Percentiles rank a stretch among this genome's conserved stretches.
Evolutionary conservation across 495 filamentous ascomycete genomes (phyloP).

Genomic region (Penicillium herquei): DNA sequence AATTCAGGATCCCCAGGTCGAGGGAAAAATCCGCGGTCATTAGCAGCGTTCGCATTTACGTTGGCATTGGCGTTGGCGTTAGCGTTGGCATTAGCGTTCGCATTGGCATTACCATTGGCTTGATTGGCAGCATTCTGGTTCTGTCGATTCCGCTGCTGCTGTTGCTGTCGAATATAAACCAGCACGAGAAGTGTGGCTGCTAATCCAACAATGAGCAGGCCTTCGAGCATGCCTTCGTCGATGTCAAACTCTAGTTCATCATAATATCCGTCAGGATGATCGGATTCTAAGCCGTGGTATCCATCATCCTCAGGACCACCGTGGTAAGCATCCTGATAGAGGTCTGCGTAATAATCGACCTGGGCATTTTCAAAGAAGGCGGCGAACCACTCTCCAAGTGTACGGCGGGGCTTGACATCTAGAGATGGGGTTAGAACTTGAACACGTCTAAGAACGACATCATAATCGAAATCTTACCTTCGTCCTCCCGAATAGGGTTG

Average conservation of each 20-base stretch:
- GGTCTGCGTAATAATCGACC: constrained; percentile 48
- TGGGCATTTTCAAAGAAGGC: constrained; percentile 77
- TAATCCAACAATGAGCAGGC: constrained; percentile 75
- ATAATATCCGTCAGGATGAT: constrained; percentile 62
- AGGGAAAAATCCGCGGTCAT: constrained; percentile 68
- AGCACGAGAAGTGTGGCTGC: constrained; percentile 72
- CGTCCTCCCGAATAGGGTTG: constrained; percentile 86
- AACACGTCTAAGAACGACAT: too few species aligned
- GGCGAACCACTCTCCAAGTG: constrained; percentile 76
- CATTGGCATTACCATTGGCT: constrained; percentile 23
- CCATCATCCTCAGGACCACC: too few species aligned
- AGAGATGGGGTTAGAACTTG: background rate
- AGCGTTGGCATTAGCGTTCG: constrained; percentile 24
- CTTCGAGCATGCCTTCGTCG: constrained; percentile 79
- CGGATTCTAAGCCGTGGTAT: constrained; percentile 46
- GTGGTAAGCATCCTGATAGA: constrained; percentile 42
- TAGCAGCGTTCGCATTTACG: constrained; percentile 20
- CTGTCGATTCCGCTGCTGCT: constrained; percentile 57
- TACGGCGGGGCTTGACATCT: constrained; percentile 69
- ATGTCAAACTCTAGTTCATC: constrained; percentile 61
- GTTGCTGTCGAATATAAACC: constrained; percentile 72
- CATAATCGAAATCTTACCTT: constrained; percentile 53
- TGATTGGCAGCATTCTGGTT: constrained; percentile 35
- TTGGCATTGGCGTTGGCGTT: constrained; percentile 20
- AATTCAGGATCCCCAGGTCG: constrained; percentile 70